A percentile compares a stretch with the other conserved stretches of the same genome.
Evolutionary conservation across 1,139 yeast species (phyloP).

Genomic region (Hemisphaericaspora xylofermentans): DNA sequence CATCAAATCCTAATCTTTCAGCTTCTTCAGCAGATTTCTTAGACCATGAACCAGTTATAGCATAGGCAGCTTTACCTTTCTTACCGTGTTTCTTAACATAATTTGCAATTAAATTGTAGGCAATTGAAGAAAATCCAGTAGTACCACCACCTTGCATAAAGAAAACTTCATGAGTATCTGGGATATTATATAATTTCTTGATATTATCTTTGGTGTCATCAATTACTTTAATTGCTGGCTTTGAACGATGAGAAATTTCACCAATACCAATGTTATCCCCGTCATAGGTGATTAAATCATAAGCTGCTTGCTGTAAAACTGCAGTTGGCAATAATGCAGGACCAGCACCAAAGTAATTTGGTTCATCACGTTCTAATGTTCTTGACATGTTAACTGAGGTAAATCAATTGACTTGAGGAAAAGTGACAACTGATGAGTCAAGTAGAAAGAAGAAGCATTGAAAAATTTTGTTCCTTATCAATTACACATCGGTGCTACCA

Average conservation of each 20-base stretch:
- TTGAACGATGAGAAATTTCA: slow-evolving; percentile 92
- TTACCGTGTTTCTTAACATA: slow-evolving; percentile 67
- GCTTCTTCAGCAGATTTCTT: slow-evolving; percentile 88
- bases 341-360: slow-evolving; percentile 94
- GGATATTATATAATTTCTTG: slow-evolving; percentile 63
- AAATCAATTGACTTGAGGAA: no score
- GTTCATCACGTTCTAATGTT: slow-evolving; percentile 61
- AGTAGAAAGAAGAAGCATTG: no score
- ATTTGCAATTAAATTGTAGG: slow-evolving; percentile 77
- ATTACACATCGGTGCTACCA: background rate
- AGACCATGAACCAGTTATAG: slow-evolving; percentile 93
- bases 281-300: slow-evolving; percentile 70
- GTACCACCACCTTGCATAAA: slow-evolving; percentile 98
- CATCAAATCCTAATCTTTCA: slow-evolving; percentile 72
- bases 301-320: slow-evolving; percentile 85
- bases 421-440: no score
- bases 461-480: background rate
- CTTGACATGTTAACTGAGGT: slow-evolving; percentile 1
- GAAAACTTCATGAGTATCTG: slow-evolving; percentile 90
- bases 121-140: slow-evolving; percentile 86
- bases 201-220: slow-evolving; percentile 73
- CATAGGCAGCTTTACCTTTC: slow-evolving; percentile 80
- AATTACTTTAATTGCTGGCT: slow-evolving; percentile 74
- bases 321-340: slow-evolving; percentile 87
- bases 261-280: slow-evolving; percentile 82